Percentiles rank a stretch among this genome's conserved stretches.
These are phyloP conservation scores for Amborella trichopoda DNA, from an alignment of 164 flowering plant species.

Conservation along the genomic window DNA sequence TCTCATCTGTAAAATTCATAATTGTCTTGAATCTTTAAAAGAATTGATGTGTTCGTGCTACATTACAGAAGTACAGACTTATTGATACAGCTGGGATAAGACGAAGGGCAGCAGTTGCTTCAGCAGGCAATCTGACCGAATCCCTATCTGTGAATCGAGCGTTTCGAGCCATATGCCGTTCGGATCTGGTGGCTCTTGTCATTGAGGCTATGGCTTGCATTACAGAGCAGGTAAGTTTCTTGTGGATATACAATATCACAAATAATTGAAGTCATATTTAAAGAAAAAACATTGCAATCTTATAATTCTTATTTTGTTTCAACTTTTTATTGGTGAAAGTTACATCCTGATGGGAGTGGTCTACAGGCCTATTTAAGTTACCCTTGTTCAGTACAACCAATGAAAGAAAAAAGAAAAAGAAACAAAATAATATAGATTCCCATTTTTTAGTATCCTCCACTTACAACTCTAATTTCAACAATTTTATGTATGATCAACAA, in stretches of 20 bases:
- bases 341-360: no score
- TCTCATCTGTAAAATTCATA: no score
- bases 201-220: constrained; percentile 95
- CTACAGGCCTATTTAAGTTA: no score
- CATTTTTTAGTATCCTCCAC: neutral
- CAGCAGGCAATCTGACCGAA: constrained; percentile 85
- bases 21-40: no score
- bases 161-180: constrained; percentile 89
- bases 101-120: constrained; percentile 71
- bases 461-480: no score
- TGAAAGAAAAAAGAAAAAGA: no score
- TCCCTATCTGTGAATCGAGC: constrained; percentile 93
- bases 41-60: no score
- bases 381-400: no score
- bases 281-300: neutral
- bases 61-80: constrained; percentile 69
- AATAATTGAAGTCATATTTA: neutral
- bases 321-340: neutral
- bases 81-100: constrained; percentile 99
- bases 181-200: constrained; percentile 98
- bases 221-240: constrained; percentile 81
- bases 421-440: neutral
- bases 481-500: no score
- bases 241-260: no score
- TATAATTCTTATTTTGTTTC: no score